Conservation (phyloP, 2,329 filamentous ascomycete species). For the Penicillium sumatraense region DNA sequence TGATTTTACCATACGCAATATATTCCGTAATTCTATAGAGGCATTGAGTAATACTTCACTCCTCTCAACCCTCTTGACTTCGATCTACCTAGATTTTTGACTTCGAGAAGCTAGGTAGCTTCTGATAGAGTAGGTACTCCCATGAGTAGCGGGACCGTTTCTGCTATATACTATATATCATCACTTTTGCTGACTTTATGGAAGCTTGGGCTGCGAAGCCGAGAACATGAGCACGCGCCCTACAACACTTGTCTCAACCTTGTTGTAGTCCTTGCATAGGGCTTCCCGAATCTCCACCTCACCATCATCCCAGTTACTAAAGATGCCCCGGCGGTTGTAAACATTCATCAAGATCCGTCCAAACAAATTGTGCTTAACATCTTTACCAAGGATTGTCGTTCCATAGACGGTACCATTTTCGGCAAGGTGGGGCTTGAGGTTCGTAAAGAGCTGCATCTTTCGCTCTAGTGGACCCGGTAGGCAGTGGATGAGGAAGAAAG, state of each 20-base stretch:
- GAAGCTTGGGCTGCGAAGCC: not conserved
- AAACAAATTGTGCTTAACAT: slow-evolving; percentile 12
- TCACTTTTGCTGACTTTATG: not conserved
- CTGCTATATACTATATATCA: too few species aligned
- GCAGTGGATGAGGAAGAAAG: slow-evolving; percentile 52
- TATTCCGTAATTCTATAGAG: too few species aligned
- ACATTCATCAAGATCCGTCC: not conserved
- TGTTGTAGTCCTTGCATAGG: not conserved
- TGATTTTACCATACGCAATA: too few species aligned
- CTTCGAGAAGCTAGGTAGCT: too few species aligned
- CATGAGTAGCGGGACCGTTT: too few species aligned
- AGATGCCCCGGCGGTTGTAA: slow-evolving; percentile 1
- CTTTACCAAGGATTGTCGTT: slow-evolving; percentile 42
- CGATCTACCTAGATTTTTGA: too few species aligned
- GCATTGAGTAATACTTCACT: too few species aligned
- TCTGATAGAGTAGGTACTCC: too few species aligned
- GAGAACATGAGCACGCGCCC: not conserved
- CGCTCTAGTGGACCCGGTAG: slow-evolving; percentile 36
- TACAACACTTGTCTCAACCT: slow-evolving; percentile 1
- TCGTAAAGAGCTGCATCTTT: slow-evolving; percentile 38
- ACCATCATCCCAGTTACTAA: slow-evolving; percentile 2
- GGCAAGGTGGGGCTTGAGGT: slow-evolving; percentile 37
- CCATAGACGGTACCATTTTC: slow-evolving; percentile 45
- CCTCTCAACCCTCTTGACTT: too few species aligned
- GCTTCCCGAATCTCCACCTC: not conserved